Percentiles rank a stretch among this genome's conserved stretches.
These are phyloP conservation scores for Neofusicoccum umdonicola DNA, from an alignment of 2,329 filamentous ascomycete genomes.

Conservation along the genomic window DNA sequence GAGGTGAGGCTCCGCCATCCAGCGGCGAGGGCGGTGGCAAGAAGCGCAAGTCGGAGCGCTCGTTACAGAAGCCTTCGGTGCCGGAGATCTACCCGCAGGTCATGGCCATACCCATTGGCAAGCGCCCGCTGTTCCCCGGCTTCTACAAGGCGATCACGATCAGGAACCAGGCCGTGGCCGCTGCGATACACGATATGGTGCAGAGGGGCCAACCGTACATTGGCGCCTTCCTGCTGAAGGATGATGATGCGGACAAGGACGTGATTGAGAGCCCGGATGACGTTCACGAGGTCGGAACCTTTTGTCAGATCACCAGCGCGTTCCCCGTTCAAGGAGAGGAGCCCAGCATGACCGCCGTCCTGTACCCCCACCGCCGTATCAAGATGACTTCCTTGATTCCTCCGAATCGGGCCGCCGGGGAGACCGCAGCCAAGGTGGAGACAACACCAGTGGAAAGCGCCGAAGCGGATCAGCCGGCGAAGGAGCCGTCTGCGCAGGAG, in stretches of 20 bases:
- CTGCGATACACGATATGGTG: constrained; percentile 92
- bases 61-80: constrained; percentile 81
- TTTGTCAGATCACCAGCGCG: constrained; percentile 94
- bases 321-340: constrained; percentile 89
- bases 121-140: constrained; percentile 89
- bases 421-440: constrained; percentile 51
- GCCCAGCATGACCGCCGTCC: constrained; percentile 80
- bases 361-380: constrained; percentile 94
- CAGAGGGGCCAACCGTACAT: constrained; percentile 97
- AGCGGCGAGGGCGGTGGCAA: constrained; percentile 61
- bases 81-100: constrained; percentile 97
- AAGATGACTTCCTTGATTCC: constrained; percentile 81
- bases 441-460: constrained; percentile 26
- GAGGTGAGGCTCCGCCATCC: constrained; percentile 34
- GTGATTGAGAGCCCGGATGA: constrained; percentile 87
- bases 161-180: constrained; percentile 84
- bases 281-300: constrained; percentile 93
- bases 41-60: constrained; percentile 65
- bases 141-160: constrained; percentile 99
- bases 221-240: constrained; percentile 94
- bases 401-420: constrained; percentile 49
- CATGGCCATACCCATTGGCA: constrained; percentile 93
- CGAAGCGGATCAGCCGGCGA: constrained; percentile 43
- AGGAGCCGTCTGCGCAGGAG: constrained; percentile 57
- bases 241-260: constrained; percentile 90